A percentile compares a stretch with the other conserved stretches of the same genome.
These are phyloP conservation scores for Bretschneidera sinensis DNA, from an alignment of 345 rosid genomes.

Conservation along the genomic window DNA sequence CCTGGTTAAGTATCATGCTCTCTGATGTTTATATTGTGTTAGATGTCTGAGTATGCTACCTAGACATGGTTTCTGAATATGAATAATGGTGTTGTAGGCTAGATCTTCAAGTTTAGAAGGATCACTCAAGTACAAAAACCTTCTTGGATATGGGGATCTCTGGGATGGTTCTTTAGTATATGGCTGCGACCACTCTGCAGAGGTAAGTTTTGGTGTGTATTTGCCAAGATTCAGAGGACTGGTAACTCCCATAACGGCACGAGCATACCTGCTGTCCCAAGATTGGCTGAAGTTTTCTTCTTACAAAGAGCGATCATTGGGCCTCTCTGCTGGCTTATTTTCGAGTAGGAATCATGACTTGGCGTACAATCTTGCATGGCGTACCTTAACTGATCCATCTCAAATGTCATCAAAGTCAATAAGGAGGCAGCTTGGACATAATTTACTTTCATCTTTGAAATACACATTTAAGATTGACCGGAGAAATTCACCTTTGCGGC, in stretches of 20 bases:
- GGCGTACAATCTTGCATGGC: conserved; percentile 72
- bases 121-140: conserved; percentile 67
- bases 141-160: conserved; percentile 86
- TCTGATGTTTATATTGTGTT: neutral
- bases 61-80: conserved; percentile 12
- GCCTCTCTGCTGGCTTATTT: conserved; percentile 77
- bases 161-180: conserved; percentile 85
- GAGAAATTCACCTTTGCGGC: conserved; percentile 77
- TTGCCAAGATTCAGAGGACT: conserved; percentile 67
- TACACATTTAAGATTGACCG: conserved; percentile 66
- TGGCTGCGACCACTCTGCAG: conserved; percentile 78
- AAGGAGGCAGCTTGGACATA: conserved; percentile 91
- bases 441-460: conserved; percentile 70
- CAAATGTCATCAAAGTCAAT: conserved; percentile 51
- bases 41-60: neutral
- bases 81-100: conserved; percentile 48
- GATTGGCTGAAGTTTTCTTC: conserved; percentile 86
- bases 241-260: conserved; percentile 56
- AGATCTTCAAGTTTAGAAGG: conserved; percentile 82
- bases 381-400: conserved; percentile 74
- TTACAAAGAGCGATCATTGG: conserved; percentile 71
- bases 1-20: neutral
- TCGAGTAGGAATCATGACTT: conserved; percentile 68
- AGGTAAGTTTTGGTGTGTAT: conserved; percentile 72
- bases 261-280: conserved; percentile 71